Evolutionary conservation across 129 eudicot genomes (phyloP).

Genomic region (Arctium lappa): DNA sequence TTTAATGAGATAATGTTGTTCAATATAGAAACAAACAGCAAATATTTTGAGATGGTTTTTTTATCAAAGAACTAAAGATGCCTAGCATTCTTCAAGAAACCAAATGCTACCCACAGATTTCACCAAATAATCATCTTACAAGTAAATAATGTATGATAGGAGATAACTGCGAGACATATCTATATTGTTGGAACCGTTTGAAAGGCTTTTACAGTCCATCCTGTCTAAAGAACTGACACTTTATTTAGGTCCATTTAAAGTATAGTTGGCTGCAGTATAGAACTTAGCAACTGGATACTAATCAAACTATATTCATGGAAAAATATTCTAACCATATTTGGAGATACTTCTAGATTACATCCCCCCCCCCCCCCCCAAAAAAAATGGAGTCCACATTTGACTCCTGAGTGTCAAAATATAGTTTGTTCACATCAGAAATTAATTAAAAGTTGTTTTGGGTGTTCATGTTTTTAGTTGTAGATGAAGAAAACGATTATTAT

Average conservation of each 20-base stretch:
- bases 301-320: background rate
- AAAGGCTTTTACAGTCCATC: background rate
- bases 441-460: too few species aligned
- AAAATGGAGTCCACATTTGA: too few species aligned
- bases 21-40: constrained; percentile 1
- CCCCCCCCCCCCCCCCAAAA: too few species aligned
- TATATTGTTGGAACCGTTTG: background rate
- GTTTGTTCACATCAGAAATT: too few species aligned
- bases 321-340: too few species aligned
- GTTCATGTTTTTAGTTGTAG: too few species aligned
- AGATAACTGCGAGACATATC: background rate
- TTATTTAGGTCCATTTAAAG: background rate
- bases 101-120: background rate
- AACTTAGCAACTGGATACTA: background rate
- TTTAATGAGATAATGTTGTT: background rate
- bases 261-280: background rate
- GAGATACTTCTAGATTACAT: too few species aligned
- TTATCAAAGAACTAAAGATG: background rate
- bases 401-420: too few species aligned
- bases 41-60: background rate
- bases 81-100: background rate
- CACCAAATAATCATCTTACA: background rate
- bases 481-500: too few species aligned
- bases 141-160: background rate
- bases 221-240: background rate